Evolutionary conservation across 768 basidiomycete genomes (phyloP).

Genomic region (Tricholoma matsutake): DNA sequence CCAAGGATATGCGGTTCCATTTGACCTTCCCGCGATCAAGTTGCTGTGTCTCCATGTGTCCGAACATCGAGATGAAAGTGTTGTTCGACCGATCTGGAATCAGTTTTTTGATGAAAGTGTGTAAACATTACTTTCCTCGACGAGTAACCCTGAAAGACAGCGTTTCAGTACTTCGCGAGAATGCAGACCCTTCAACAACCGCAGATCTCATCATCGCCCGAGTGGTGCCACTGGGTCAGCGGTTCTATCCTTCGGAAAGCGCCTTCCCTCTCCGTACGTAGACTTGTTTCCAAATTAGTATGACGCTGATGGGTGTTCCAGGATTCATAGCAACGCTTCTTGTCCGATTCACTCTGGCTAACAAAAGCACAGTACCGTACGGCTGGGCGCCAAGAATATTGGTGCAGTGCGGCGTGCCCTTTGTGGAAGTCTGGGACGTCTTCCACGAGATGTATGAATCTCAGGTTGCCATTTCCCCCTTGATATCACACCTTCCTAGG

Average conservation of each 20-base stretch:
- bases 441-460: slow-evolving; percentile 87
- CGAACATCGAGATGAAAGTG: slow-evolving; percentile 81
- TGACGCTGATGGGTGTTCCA: slow-evolving; percentile 28
- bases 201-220: slow-evolving; percentile 63
- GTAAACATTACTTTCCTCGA: slow-evolving; percentile 13
- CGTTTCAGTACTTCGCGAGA: slow-evolving; percentile 51
- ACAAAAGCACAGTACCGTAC: slow-evolving; percentile 52
- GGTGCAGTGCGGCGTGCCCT: slow-evolving; percentile 78
- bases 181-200: slow-evolving; percentile 47
- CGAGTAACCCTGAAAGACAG: background rate
- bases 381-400: slow-evolving; percentile 86
- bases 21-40: slow-evolving; percentile 79
- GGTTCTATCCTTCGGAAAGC: slow-evolving; percentile 88
- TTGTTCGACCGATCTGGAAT: slow-evolving; percentile 87
- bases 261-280: slow-evolving; percentile 84
- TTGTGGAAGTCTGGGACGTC: slow-evolving; percentile 79
- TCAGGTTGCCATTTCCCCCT: slow-evolving; percentile 51
- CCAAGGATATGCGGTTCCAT: slow-evolving; percentile 82
- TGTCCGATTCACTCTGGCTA: slow-evolving; percentile 66
- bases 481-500: background rate
- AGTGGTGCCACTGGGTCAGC: slow-evolving; percentile 71
- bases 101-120: slow-evolving; percentile 79
- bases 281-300: background rate
- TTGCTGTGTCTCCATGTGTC: slow-evolving; percentile 91
- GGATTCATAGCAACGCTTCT: slow-evolving; percentile 76